Conservation (phyloP, 495 filamentous ascomycete species). For the Staphylotrichum longicolle region DNA sequence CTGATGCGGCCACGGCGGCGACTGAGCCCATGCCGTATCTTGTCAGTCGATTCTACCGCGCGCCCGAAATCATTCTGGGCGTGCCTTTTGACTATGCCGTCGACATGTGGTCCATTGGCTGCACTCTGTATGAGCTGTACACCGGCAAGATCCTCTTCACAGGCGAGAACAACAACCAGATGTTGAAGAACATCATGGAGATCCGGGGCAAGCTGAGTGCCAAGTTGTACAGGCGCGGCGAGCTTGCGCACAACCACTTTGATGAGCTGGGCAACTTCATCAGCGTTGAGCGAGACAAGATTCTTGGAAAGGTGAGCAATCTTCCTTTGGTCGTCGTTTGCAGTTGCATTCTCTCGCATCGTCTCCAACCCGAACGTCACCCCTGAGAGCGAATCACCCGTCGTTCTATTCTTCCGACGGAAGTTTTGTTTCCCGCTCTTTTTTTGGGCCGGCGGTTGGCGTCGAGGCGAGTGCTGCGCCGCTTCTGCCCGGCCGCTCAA, state of each 20-base stretch:
- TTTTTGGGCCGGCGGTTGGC: conserved; percentile 20
- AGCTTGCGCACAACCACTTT: conserved; percentile 73
- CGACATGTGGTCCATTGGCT: conserved; percentile 96
- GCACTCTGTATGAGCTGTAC: conserved; percentile 94
- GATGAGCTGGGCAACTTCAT: conserved; percentile 84
- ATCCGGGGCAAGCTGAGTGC: conserved; percentile 88
- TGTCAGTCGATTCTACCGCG: conserved; percentile 94
- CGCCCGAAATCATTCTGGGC: conserved; percentile 95
- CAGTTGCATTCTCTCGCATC: not conserved
- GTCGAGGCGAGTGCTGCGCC: conserved; percentile 22
- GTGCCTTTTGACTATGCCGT: conserved; percentile 91
- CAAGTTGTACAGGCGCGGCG: conserved; percentile 78
- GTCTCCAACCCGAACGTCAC: not conserved
- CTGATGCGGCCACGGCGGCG: conserved; percentile 60
- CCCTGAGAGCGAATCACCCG: not conserved
- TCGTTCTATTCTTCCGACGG: conserved; percentile 14
- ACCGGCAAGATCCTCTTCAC: conserved; percentile 97
- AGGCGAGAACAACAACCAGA: conserved; percentile 94
- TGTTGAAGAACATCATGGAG: conserved; percentile 94
- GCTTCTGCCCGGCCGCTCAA: not conserved
- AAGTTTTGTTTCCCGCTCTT: conserved; percentile 9
- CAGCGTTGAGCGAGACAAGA: conserved; percentile 79
- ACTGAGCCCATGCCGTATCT: conserved; percentile 91
- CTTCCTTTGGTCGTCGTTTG: conserved; percentile 25
- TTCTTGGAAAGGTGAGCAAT: conserved; percentile 69